These are phyloP conservation scores for Cicer cuneatum DNA, from an alignment of 306 rosid genomes.

Conservation along the genomic window DNA sequence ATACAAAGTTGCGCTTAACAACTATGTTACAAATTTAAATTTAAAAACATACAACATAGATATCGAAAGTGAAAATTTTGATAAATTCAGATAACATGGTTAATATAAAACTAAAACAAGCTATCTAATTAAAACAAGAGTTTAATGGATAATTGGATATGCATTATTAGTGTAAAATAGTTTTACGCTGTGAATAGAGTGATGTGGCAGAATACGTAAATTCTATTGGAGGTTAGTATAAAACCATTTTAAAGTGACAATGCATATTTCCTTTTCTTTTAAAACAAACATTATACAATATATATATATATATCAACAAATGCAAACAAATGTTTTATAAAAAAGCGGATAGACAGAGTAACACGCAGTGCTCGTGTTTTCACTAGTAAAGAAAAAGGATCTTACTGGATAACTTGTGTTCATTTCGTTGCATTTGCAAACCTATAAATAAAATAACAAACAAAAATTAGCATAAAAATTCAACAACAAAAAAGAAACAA, in stretches of 20 bases:
- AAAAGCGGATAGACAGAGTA: too few species aligned
- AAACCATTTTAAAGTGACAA: too few species aligned
- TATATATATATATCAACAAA: too few species aligned
- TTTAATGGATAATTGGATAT: too few species aligned
- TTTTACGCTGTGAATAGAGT: too few species aligned
- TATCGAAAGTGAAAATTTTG: not conserved
- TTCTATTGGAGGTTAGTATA: too few species aligned
- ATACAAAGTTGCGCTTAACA: not conserved
- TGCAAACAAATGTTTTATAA: too few species aligned
- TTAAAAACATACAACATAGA: not conserved
- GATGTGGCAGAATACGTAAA: too few species aligned
- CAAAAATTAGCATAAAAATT: not conserved
- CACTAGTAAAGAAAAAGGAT: conserved; percentile 9
- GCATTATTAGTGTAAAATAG: too few species aligned
- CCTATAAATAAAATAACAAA: conserved; percentile 45
- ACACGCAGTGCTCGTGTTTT: too few species aligned
- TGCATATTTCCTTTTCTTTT: too few species aligned
- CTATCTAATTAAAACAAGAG: not conserved
- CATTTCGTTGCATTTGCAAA: conserved; percentile 80
- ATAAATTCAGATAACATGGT: not conserved
- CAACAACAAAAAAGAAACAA: not conserved
- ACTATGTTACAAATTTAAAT: not conserved
- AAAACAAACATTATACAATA: too few species aligned
- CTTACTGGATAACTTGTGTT: conserved; percentile 68
- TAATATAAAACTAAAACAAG: not conserved